phyloP scores from a whole-genome alignment of 371 early-diverging fungal species.

The Mortierella sp. region DNA sequence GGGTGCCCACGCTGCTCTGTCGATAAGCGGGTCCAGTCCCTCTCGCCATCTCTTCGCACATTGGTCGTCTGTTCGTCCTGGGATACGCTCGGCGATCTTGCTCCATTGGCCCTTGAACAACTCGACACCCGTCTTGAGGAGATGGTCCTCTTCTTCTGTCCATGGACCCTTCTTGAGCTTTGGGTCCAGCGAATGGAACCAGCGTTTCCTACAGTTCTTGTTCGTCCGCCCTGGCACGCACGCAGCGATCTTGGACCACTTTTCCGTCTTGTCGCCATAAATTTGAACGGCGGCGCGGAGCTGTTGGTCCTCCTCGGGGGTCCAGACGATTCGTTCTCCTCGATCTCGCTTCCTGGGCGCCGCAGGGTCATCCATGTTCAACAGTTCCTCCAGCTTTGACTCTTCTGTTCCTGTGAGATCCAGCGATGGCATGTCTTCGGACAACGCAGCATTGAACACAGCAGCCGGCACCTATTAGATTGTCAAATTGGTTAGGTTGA shows the following conservation, averaged over 20 bases:
- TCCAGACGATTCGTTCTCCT: conserved; percentile 69
- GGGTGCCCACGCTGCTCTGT: conserved; percentile 82
- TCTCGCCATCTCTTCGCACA: conserved; percentile 89
- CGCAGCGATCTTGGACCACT: conserved; percentile 86
- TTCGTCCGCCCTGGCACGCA: conserved; percentile 87
- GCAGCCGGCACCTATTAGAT: conserved; percentile 34
- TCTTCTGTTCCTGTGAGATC: conserved; percentile 47
- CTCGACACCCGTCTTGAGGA: conserved; percentile 77
- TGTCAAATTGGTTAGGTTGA: neutral
- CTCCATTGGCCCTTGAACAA: conserved; percentile 83
- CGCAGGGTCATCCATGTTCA: conserved; percentile 22
- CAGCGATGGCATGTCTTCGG: conserved; percentile 36
- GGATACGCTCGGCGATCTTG: conserved; percentile 81
- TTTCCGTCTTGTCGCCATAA: conserved; percentile 86
- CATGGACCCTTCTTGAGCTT: conserved; percentile 83
- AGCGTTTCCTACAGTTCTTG: conserved; percentile 85
- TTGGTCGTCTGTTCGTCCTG: conserved; percentile 88
- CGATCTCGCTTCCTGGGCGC: conserved; percentile 47
- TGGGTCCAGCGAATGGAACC: conserved; percentile 88
- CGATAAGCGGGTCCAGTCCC: conserved; percentile 82
- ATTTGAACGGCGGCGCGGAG: conserved; percentile 78
- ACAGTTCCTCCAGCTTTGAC: conserved; percentile 22
- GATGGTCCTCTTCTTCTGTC: conserved; percentile 83
- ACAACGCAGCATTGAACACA: conserved; percentile 25
- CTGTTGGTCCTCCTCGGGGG: conserved; percentile 80